Percentiles rank a stretch among this genome's conserved stretches.
Evolutionary conservation across 2,329 filamentous ascomycete species (phyloP).

Genomic region (Peltaster fructicola): DNA sequence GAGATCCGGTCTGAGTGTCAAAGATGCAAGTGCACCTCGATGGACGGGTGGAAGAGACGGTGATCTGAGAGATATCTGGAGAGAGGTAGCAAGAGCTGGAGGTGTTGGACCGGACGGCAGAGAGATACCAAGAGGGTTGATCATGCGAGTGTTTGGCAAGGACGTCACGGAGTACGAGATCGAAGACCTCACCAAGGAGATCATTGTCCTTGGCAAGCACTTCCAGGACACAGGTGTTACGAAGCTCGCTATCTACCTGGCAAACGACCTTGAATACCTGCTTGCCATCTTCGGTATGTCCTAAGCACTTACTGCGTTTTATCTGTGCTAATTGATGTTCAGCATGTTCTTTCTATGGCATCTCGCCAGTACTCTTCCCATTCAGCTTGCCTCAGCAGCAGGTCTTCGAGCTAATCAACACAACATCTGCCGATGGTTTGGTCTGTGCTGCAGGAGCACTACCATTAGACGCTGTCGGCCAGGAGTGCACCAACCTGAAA

Average conservation of each 20-base stretch:
- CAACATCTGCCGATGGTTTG: slow-evolving; percentile 60
- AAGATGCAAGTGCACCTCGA: slow-evolving; percentile 59
- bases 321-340: slow-evolving; percentile 6
- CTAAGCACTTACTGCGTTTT: too few species aligned
- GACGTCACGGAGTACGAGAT: slow-evolving; percentile 52
- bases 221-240: slow-evolving; percentile 49
- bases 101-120: slow-evolving; percentile 43
- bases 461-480: slow-evolving; percentile 55
- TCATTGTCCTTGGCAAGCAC: slow-evolving; percentile 69
- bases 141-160: slow-evolving; percentile 64
- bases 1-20: slow-evolving; percentile 62
- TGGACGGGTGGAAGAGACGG: slow-evolving; percentile 74
- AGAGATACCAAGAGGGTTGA: slow-evolving; percentile 45
- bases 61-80: slow-evolving; percentile 84
- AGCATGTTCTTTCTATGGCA: slow-evolving; percentile 77
- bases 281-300: slow-evolving; percentile 52
- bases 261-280: slow-evolving; percentile 82
- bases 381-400: slow-evolving; percentile 56
- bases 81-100: slow-evolving; percentile 33
- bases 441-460: slow-evolving; percentile 76
- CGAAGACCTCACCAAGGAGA: slow-evolving; percentile 65
- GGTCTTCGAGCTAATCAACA: slow-evolving; percentile 53
- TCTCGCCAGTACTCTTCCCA: slow-evolving; percentile 70
- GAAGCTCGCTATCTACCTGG: slow-evolving; percentile 74
- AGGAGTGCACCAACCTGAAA: slow-evolving; percentile 51